phyloP scores from a whole-genome alignment of 2,329 filamentous ascomycete species.

The Fusarium pininemorale region DNA sequence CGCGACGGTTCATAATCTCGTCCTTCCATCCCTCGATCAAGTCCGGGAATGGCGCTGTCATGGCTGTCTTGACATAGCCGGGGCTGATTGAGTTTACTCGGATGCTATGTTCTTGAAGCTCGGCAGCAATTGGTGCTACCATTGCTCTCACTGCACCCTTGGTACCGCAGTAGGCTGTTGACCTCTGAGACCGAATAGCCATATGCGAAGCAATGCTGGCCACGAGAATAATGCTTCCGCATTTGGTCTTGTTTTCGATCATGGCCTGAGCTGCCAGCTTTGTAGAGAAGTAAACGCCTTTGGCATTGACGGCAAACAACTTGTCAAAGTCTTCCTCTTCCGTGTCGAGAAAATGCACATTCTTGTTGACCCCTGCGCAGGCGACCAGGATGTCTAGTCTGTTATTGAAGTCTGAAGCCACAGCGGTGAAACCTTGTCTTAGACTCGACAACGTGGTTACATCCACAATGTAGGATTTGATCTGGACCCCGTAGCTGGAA shows the following conservation, averaged over 20 bases:
- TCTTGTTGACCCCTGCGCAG: slow-evolving; percentile 66
- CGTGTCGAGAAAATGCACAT: slow-evolving; percentile 67
- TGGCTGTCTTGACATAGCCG: slow-evolving; percentile 53
- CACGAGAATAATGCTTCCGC: slow-evolving; percentile 62
- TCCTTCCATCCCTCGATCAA: slow-evolving; percentile 59
- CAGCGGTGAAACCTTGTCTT: slow-evolving; percentile 59
- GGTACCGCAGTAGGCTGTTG: slow-evolving; percentile 46
- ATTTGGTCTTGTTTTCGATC: slow-evolving; percentile 59
- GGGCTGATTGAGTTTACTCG: slow-evolving; percentile 59
- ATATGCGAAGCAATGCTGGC: slow-evolving; percentile 63
- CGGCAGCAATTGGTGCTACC: slow-evolving; percentile 40
- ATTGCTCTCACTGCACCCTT: slow-evolving; percentile 41
- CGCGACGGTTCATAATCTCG: slow-evolving; percentile 57
- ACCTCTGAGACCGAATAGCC: slow-evolving; percentile 58
- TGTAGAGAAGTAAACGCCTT: slow-evolving; percentile 68
- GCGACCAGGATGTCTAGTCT: slow-evolving; percentile 65
- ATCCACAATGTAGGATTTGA: slow-evolving; percentile 61
- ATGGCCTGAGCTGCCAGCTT: slow-evolving; percentile 60
- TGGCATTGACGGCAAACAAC: slow-evolving; percentile 72
- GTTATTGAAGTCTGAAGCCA: slow-evolving; percentile 56
- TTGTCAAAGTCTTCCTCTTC: slow-evolving; percentile 71
- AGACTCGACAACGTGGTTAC: slow-evolving; percentile 57
- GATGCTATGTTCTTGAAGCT: slow-evolving; percentile 51
- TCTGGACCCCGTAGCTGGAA: slow-evolving; percentile 52
- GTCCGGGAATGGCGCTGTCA: slow-evolving; percentile 57